Evolutionary conservation across 176 grass and related monocot species (phyloP).

Genomic region (Paspalum notatum): DNA sequence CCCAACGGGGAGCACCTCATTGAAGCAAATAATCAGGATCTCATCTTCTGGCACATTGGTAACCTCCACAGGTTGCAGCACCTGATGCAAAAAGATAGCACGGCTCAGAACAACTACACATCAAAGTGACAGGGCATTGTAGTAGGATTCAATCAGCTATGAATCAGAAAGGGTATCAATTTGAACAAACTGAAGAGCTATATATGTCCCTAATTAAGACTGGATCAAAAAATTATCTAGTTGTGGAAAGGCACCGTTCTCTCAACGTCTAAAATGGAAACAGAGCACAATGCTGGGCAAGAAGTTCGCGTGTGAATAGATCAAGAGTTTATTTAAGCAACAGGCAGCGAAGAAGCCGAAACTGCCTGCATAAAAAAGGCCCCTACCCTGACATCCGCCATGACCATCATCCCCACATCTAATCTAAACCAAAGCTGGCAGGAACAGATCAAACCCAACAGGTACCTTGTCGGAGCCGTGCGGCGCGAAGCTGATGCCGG

Average conservation of each 20-base stretch:
- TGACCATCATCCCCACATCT: not conserved
- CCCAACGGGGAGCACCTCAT: conserved; percentile 66
- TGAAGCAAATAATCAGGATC: conserved; percentile 76
- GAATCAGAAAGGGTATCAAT: too few relatives aligned
- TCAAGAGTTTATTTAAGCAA: not conserved
- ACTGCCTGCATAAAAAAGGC: not conserved
- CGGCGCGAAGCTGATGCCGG: conserved; percentile 50
- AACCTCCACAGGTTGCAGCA: conserved; percentile 60
- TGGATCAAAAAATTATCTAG: not conserved
- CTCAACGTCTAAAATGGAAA: not conserved
- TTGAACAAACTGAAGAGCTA: not conserved
- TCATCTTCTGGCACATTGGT: conserved; percentile 70
- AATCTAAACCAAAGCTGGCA: not conserved
- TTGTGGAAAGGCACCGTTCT: not conserved
- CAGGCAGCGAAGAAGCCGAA: not conserved
- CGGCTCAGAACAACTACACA: conserved; percentile 13
- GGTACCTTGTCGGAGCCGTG: conserved; percentile 58
- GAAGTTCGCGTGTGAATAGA: not conserved
- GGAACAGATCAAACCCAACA: conserved; percentile 24
- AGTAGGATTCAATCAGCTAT: not conserved
- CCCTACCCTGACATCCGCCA: not conserved
- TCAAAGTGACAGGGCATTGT: not conserved
- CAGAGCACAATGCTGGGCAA: not conserved
- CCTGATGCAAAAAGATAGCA: conserved; percentile 53
- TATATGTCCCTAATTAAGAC: not conserved